Conservation (phyloP, 208 protist species). For the Leishmania amazonensis region DNA sequence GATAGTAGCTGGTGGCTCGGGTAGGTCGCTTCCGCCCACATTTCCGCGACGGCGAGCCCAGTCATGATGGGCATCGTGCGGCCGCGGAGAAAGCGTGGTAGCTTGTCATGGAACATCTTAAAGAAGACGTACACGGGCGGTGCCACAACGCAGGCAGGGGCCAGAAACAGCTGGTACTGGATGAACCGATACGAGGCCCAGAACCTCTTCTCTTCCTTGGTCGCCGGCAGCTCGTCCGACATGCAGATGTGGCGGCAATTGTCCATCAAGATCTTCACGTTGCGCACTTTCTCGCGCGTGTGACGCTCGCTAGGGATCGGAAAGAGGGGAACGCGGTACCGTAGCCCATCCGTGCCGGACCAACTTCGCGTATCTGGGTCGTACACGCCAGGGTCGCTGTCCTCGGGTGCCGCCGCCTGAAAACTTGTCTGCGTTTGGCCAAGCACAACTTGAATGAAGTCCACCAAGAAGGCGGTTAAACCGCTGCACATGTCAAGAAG, state of each 20-base stretch:
- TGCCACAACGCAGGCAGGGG: constrained; percentile 67
- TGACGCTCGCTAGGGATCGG: constrained; percentile 86
- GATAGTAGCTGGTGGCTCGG: constrained; percentile 83
- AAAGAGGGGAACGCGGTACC: constrained; percentile 82
- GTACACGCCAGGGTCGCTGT: constrained; percentile 63
- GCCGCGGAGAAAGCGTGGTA: constrained; percentile 63
- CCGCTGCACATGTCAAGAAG: constrained; percentile 81
- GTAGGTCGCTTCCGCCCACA: constrained; percentile 87
- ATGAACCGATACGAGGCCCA: constrained; percentile 90
- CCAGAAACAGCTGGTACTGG: constrained; percentile 89
- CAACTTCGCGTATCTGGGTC: constrained; percentile 75
- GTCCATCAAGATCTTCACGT: constrained; percentile 91
- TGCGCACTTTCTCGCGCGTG: constrained; percentile 78
- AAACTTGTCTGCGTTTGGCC: constrained; percentile 75
- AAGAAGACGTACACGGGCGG: constrained; percentile 88
- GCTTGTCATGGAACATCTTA: constrained; percentile 77
- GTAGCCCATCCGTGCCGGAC: constrained; percentile 71
- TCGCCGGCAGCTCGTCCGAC: constrained; percentile 83
- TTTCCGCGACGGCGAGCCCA: constrained; percentile 67
- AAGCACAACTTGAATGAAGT: constrained; percentile 79
- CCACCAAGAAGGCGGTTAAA: constrained; percentile 58
- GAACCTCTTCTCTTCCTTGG: constrained; percentile 85
- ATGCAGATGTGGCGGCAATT: constrained; percentile 86
- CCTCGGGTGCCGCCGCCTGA: constrained; percentile 58
- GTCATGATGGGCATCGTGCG: constrained; percentile 73